Evolutionary conservation across 768 basidiomycete species (phyloP).

Genomic region (Fomitopsis serialis): DNA sequence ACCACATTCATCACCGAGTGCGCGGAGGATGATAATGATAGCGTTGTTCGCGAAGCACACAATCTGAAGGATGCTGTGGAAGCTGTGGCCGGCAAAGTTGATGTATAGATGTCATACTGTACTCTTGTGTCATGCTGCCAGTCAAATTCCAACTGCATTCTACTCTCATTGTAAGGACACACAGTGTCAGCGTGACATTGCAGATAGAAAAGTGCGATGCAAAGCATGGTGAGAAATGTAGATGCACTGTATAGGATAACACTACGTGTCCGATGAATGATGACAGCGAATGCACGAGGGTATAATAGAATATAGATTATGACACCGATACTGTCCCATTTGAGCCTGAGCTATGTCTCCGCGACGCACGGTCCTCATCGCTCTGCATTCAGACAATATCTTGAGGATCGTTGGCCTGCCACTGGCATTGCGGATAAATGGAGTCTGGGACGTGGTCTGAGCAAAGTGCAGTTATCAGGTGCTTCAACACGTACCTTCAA

Average conservation of each 20-base stretch:
- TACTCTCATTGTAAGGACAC: neutral
- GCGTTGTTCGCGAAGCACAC: slow-evolving; percentile 66
- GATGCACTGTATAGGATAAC: slow-evolving; percentile 8
- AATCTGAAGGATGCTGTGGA: slow-evolving; percentile 69
- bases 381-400: slow-evolving; percentile 59
- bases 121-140: no score
- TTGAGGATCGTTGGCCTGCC: slow-evolving; percentile 64
- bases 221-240: slow-evolving; percentile 14
- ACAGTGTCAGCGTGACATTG: neutral
- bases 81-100: slow-evolving; percentile 57
- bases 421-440: slow-evolving; percentile 64
- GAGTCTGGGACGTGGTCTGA: slow-evolving; percentile 34
- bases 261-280: slow-evolving; percentile 13
- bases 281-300: slow-evolving; percentile 12
- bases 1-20: slow-evolving; percentile 84
- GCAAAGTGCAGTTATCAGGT: neutral
- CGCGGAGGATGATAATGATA: slow-evolving; percentile 83
- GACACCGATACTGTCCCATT: slow-evolving; percentile 22
- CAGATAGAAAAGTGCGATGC: neutral
- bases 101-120: slow-evolving; percentile 11
- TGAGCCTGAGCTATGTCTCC: slow-evolving; percentile 21
- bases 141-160: no score
- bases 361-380: slow-evolving; percentile 47
- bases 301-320: slow-evolving; percentile 20
- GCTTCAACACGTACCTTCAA: slow-evolving; percentile 43